Evolutionary conservation across 2,329 filamentous ascomycete species (phyloP), one percentile per base, ranked within the genome.

Genomic region (Trichoderma oligosporum): DNA sequence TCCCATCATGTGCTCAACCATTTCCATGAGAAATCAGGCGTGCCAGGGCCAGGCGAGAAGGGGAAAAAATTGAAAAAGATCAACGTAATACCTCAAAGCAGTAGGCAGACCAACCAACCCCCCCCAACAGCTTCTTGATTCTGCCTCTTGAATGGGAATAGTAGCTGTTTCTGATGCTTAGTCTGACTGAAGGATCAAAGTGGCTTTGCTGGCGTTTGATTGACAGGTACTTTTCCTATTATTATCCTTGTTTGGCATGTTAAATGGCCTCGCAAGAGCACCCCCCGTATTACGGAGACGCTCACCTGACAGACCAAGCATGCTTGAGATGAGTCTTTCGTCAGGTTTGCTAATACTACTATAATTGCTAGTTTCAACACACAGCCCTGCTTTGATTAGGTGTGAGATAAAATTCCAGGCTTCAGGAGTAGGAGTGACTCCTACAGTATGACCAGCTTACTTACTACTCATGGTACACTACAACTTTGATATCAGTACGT

Each of bases 1-100:
- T 35, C 33, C 52, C 53, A 57, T 59, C 57, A 59, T 59, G 57
- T 59, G 57, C 45, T 59, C 53, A 59, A 59, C 52, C 51, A 33
- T 42, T 54, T 52, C 36, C 33, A 38, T 38, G 47, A 38, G 35
- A 52, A 48, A 38, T 24, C 41, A 58, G 35, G 31, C 25, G 27
- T 7, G n/a, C 18, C 20, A 12, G 45, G 45, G 20, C 45, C 45
- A 48, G 14, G 14, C n/a, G 7, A 24, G n/a, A n/a, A n/a, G n/a
- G n/a, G n/a, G n/a, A 36, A 16, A 38, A 44, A 46, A 22, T 36
- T 20, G 39, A 22, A 55, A 52, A 55, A 55, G 31, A 29, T 36
- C 31, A 55, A 48, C 53, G 53, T 56, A 56, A 55, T 55, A 55
- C 18, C 20, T 25, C n/a, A n/a, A n/a, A n/a, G n/a, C n/a, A n/a